Percentiles rank a stretch among this genome's conserved stretches.
phyloP scores from a whole-genome alignment of 2,329 filamentous ascomycete species.

The Lomentospora prolificans region DNA sequence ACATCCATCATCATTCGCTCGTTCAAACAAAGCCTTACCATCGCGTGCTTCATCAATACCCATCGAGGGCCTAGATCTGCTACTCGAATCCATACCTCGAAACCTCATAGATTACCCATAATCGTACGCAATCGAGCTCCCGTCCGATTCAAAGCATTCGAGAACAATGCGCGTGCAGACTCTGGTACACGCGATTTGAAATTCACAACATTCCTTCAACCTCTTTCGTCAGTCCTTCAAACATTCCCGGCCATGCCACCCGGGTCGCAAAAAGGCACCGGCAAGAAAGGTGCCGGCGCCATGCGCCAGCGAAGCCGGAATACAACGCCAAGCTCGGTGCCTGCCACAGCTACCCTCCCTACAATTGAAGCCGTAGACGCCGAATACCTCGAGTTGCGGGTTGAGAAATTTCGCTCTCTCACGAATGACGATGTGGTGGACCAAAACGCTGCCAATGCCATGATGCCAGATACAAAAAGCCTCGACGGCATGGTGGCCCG shows the following conservation, averaged over 20 bases:
- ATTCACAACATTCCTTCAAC: no score
- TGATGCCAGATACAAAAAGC: conserved; percentile 53
- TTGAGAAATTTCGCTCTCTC: conserved; percentile 48
- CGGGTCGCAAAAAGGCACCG: conserved; percentile 49
- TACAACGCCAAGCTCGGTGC: conserved; percentile 56
- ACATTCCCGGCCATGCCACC: conserved; percentile 54
- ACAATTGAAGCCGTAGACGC: conserved; percentile 47
- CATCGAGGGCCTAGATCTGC: neutral
- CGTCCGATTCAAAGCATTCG: neutral
- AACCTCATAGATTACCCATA: no score
- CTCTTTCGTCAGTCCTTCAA: no score
- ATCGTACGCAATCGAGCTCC: no score
- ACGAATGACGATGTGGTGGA: conserved; percentile 64
- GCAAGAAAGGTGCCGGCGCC: conserved; percentile 53
- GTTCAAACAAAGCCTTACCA: neutral
- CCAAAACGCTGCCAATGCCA: conserved; percentile 42
- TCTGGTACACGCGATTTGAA: neutral
- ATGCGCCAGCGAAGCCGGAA: conserved; percentile 66
- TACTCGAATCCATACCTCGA: no score
- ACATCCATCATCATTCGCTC: neutral
- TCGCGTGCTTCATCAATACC: neutral
- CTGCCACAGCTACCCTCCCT: conserved; percentile 37
- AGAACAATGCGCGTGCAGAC: neutral
- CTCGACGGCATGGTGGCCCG: conserved; percentile 54
- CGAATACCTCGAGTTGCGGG: conserved; percentile 56